Percentiles rank a stretch among this genome's conserved stretches.
These are phyloP conservation scores for Trichoderma breve DNA, from an alignment of 2,329 filamentous ascomycete genomes.

Conservation along the genomic window DNA sequence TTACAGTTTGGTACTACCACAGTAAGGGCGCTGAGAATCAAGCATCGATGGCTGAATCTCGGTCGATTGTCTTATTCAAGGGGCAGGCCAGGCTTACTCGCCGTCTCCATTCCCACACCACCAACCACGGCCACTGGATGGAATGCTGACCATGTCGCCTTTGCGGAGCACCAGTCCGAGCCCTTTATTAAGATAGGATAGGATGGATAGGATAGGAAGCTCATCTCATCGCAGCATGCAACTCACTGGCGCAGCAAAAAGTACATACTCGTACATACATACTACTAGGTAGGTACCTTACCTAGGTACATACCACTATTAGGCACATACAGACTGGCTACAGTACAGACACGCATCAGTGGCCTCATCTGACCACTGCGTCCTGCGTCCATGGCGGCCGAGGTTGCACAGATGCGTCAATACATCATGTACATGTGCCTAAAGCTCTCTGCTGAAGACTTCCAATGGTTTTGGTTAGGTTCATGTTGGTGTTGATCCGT, in stretches of 20 bases:
- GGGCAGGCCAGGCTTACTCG: not conserved
- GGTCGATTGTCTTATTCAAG: slow-evolving; percentile 9
- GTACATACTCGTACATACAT: not conserved
- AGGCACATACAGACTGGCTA: not conserved
- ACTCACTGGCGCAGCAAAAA: not conserved
- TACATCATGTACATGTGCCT: slow-evolving; percentile 3
- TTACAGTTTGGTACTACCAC: not conserved
- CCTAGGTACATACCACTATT: no score
- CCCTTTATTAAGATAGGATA: not conserved
- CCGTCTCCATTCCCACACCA: not conserved
- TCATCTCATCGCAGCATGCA: not conserved
- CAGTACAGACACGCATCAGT: slow-evolving; percentile 2
- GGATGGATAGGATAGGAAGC: not conserved
- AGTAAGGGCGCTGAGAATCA: not conserved
- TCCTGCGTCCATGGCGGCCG: slow-evolving; percentile 2
- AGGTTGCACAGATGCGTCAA: not conserved
- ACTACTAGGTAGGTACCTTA: no score
- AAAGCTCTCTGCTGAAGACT: not conserved
- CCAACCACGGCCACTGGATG: not conserved
- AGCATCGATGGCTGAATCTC: not conserved
- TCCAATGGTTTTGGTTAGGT: not conserved
- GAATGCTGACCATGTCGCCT: slow-evolving; percentile 6
- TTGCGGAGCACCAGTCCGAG: not conserved
- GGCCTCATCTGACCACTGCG: slow-evolving; percentile 18
- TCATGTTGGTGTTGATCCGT: not conserved